Evolutionary conservation across 176 grass and related monocot genomes (phyloP), one percentile per base, ranked within the genome.

Genomic region (Echinochloa phyllopogon): DNA sequence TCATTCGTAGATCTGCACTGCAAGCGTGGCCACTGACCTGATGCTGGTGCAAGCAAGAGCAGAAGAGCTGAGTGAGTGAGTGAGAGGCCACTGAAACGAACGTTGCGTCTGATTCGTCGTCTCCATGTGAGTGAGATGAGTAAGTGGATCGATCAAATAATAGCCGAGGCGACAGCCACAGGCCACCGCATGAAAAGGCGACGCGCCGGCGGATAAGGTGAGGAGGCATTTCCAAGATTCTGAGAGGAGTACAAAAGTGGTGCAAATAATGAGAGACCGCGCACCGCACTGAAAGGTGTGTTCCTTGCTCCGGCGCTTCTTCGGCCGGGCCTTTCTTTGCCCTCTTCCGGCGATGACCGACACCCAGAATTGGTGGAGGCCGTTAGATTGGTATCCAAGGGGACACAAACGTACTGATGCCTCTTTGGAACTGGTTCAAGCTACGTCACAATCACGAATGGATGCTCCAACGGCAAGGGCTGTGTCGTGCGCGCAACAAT

Each of bases 131-230:
- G 47, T 14, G 8, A 12, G 29, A 57, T 38, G 41, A 58, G 47
- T 6, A 74, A 58, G 47, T 6, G 52, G 45, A 37, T 40, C 75
- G 45, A 37, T 40, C 75, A 16, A 11, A 18, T 27, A 6, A 13
- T 36, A 20, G 49, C 52, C 6, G 12, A 43, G n/a, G 11, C 13
- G 53, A 77, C 55, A 8, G 11, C 13, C 38, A 77, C 55, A 8
- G 12, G 9, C 37, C 11, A 40, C 51, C 52, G 3, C 36, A 14
- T 24, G 38, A 43, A 44, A 45, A 25, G 75, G 39, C 29, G 56
- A 77, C 53, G 74, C 38, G 53, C 74, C 55, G 75, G 27, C 75
- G 75, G 55, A 77, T 77, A 77, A 77, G 75, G 21, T 58, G 29
- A 56, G 38, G 10, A 2, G 49, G 48, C 29, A 21, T 39, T 75